Evolutionary conservation across 768 basidiomycete species (phyloP), one percentile per base, ranked within the genome.

Genomic region (Suillus discolor): DNA sequence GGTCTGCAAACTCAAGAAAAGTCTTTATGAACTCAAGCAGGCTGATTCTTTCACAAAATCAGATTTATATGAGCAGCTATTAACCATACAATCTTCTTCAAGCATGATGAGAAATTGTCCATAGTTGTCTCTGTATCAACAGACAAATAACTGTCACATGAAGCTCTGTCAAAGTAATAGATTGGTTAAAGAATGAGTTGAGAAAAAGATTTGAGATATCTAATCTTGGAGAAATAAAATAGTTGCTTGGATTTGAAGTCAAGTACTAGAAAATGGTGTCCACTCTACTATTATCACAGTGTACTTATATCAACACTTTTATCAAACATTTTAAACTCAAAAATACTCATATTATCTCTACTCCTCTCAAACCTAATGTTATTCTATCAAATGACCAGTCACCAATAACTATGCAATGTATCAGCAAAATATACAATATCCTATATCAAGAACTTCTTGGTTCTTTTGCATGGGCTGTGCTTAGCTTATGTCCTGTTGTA

Each of bases 211-310:
- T 77, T 53, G 70, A 80, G 20, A 73, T 80, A 4, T 77, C 73
- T 0, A 70, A 72, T 36, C 57, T 79, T 2, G 75, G 80, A 0
- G 60, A 65, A 38, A 73, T 77, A 3, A 68, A 53, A 28, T 75
- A 72, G 67, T 66, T 81, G 12, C 66, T 82, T 11, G 78, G 79
- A 8, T 71, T 80, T 28, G 71, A 77, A 42, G 63, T 82, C 28
- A 62, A 64, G 1, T 70, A 71, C 9, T 62, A 75, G 61, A 36
- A 63, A 13, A 34, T 68, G 13, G 38, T 65, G 11, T 67, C 71
- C 15, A 62, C 66, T 1, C 66, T 82, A 31, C 67, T 73, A 18
- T 60, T 81, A 9, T 74, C 66, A 9, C 79, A 79, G 60, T 57
- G 62, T 0, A 66, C 68, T n/a, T 80, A 78, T 54, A 73, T 81